A percentile compares a stretch with the other conserved stretches of the same genome.
Conservation (phyloP, 768 basidiomycete species). For the Naematelia aurantialba region DNA sequence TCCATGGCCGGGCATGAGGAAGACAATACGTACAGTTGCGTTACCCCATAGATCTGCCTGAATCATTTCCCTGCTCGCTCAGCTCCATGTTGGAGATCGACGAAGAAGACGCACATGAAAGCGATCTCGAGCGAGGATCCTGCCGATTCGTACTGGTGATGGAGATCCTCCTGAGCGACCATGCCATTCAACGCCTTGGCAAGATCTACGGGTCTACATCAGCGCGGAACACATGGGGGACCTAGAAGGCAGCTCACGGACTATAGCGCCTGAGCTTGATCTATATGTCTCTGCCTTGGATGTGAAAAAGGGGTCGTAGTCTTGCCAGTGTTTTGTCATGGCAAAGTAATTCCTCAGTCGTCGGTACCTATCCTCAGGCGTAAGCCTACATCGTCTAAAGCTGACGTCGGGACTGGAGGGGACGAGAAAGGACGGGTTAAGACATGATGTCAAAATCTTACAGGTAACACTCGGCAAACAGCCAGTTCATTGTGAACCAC, state of each 20-base stretch:
- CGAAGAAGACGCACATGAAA: constrained; percentile 38
- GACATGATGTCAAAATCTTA: constrained; percentile 8
- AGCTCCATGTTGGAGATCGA: not conserved
- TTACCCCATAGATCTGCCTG: constrained; percentile 70
- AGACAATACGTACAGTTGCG: constrained; percentile 64
- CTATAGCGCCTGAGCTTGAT: constrained; percentile 70
- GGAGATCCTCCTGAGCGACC: constrained; percentile 32
- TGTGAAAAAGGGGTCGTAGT: constrained; percentile 74
- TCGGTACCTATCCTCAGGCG: constrained; percentile 60
- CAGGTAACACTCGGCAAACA: constrained; percentile 80
- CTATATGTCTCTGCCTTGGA: constrained; percentile 80
- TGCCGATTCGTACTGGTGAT: constrained; percentile 19
- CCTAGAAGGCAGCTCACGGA: constrained; percentile 58
- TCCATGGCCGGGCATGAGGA: too few relatives aligned
- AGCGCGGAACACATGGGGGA: not conserved
- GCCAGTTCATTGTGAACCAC: constrained; percentile 92
- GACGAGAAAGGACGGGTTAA: too few relatives aligned
- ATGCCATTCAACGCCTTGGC: constrained; percentile 41
- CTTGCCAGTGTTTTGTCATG: constrained; percentile 64
- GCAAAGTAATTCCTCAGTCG: constrained; percentile 70
- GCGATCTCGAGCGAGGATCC: constrained; percentile 46
- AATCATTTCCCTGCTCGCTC: constrained; percentile 42
- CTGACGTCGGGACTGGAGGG: too few relatives aligned
- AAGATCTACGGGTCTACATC: constrained; percentile 35
- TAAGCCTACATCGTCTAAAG: not conserved